These are phyloP conservation scores for Lachancea lanzarotensis DNA, from an alignment of 805 yeast species.

Conservation along the genomic window DNA sequence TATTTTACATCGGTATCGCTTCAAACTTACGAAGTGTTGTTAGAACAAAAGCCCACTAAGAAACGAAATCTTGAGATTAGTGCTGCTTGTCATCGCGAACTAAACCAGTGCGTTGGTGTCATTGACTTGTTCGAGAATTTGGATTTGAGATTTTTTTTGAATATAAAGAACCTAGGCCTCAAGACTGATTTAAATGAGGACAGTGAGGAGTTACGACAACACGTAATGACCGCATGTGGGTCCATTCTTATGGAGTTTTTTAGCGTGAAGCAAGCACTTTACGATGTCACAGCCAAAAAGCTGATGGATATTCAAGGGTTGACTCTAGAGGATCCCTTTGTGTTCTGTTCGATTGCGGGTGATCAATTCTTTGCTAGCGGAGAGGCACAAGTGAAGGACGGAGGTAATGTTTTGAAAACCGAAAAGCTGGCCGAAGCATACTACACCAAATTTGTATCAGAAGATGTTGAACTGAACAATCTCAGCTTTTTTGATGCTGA, in stretches of 20 bases:
- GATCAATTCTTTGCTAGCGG: constrained; percentile 34
- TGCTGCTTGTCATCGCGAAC: constrained; percentile 29
- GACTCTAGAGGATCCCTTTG: constrained; percentile 69
- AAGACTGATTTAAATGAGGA: constrained; percentile 20
- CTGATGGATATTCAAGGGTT: constrained; percentile 64
- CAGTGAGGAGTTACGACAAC: constrained; percentile 28
- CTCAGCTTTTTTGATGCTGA: constrained; percentile 33
- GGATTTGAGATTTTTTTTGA: constrained; percentile 29
- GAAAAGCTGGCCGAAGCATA: constrained; percentile 47
- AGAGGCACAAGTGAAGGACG: background rate
- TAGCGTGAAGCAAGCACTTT: constrained; percentile 65
- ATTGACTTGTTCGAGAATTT: constrained; percentile 28
- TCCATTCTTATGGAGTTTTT: constrained; percentile 55
- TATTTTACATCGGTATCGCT: constrained; percentile 9
- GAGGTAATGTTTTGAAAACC: constrained; percentile 22
- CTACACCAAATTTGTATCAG: constrained; percentile 40
- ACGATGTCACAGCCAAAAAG: constrained; percentile 50
- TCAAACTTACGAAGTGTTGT: constrained; percentile 20
- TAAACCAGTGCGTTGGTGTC: constrained; percentile 24
- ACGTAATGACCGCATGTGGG: constrained; percentile 25
- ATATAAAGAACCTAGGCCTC: constrained; percentile 20
- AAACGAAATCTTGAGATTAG: constrained; percentile 22
- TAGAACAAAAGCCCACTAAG: constrained; percentile 12
- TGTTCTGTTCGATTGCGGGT: constrained; percentile 56
- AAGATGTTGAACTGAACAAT: constrained; percentile 38